These are phyloP conservation scores for Rhizopus microsporus DNA, from an alignment of 371 early-diverging fungal species.

Conservation along the genomic window DNA sequence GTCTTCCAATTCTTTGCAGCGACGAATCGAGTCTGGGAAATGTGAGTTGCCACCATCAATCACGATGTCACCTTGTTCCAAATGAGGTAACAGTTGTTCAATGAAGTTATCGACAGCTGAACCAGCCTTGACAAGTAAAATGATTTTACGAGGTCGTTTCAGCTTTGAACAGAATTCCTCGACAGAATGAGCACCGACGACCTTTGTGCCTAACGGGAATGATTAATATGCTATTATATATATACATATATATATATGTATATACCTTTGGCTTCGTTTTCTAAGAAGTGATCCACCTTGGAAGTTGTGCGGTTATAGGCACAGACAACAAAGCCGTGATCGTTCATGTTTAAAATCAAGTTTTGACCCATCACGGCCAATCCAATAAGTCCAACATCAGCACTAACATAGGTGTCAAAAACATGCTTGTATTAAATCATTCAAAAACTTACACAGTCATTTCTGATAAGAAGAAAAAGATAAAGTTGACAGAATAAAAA, in stretches of 20 bases:
- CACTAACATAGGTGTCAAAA: slow-evolving; percentile 51
- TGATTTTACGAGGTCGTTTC: slow-evolving; percentile 94
- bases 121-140: slow-evolving; percentile 98
- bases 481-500: too few species aligned
- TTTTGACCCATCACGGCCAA: slow-evolving; percentile 99
- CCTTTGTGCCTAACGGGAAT: slow-evolving; percentile 60
- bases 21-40: slow-evolving; percentile 95
- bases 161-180: slow-evolving; percentile 91
- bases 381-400: slow-evolving; percentile 99
- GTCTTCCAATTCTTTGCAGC: slow-evolving; percentile 81
- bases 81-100: slow-evolving; percentile 79
- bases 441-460: neutral
- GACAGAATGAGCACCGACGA: slow-evolving; percentile 92
- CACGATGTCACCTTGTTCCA: slow-evolving; percentile 94
- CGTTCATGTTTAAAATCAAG: slow-evolving; percentile 97
- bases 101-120: slow-evolving; percentile 95
- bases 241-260: too few species aligned
- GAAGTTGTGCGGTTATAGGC: slow-evolving; percentile 97
- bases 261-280: slow-evolving; percentile 91
- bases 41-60: slow-evolving; percentile 99
- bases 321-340: slow-evolving; percentile 91
- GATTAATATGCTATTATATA: too few species aligned
- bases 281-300: slow-evolving; percentile 95
- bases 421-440: neutral
- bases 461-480: neutral